These are phyloP conservation scores for Effrenium voratum DNA, from an alignment of 73 alveolate genomes.

Conservation along the genomic window DNA sequence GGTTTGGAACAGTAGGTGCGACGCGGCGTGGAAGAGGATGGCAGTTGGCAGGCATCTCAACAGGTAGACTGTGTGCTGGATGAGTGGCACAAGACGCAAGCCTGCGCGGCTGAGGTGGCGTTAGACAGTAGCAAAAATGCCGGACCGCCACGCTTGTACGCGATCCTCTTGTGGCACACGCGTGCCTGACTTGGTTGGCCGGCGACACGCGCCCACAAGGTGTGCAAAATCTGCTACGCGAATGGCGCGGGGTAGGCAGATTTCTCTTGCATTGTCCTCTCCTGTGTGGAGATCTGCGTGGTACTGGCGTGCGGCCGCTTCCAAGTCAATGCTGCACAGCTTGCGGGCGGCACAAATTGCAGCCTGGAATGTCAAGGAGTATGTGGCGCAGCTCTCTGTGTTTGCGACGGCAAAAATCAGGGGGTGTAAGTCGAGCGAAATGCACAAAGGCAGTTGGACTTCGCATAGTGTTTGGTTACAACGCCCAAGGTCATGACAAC, in stretches of 20 bases:
- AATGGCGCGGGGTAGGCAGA: neutral
- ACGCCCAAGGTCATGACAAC: neutral
- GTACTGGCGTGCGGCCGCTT: neutral
- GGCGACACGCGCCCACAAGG: neutral
- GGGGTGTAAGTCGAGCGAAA: slow-evolving; percentile 1
- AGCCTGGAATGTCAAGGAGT: neutral
- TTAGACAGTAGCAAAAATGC: neutral
- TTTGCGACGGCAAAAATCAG: neutral
- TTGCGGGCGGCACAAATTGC: neutral
- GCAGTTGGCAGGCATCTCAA: slow-evolving; percentile 15
- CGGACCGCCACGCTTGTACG: neutral
- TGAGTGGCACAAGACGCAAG: neutral
- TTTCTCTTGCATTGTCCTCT: neutral
- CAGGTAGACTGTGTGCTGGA: neutral
- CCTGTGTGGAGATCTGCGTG: neutral
- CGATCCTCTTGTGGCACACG: neutral
- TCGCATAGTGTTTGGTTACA: neutral
- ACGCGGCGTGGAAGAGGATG: neutral
- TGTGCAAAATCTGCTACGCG: neutral
- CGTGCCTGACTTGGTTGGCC: neutral
- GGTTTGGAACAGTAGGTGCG: neutral
- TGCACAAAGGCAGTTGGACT: neutral
- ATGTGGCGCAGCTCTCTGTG: neutral
- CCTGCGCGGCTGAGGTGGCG: neutral
- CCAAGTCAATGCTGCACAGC: neutral